Evolutionary conservation across 192 early-diverging fungal species (phyloP).

Genomic region (Coemansia sp.): DNA sequence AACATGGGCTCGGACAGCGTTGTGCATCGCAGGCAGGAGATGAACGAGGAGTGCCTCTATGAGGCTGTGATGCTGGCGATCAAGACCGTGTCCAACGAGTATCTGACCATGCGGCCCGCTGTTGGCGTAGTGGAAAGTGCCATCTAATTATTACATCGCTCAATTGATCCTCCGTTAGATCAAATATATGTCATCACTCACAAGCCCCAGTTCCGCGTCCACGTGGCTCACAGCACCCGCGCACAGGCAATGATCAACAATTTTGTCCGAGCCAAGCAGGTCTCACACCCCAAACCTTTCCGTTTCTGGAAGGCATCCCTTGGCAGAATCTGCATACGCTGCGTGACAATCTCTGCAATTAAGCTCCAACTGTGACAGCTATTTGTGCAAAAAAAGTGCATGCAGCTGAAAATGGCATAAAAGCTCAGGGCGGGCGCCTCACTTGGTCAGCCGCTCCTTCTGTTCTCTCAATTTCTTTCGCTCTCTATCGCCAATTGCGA

Average conservation of each 20-base stretch:
- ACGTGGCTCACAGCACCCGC: not conserved
- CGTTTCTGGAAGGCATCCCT: not conserved
- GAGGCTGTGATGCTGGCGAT: conserved; percentile 54
- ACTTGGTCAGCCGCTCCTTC: not conserved
- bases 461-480: not conserved
- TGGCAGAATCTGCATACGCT: not conserved
- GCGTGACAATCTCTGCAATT: not conserved
- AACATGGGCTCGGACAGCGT: conserved; percentile 40
- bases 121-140: not conserved
- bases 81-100: conserved; percentile 51
- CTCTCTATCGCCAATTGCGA: not conserved
- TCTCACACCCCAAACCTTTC: not conserved
- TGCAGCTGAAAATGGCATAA: not conserved
- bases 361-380: not conserved
- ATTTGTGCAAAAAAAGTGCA: not conserved
- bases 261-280: not conserved
- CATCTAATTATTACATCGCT: too few species aligned
- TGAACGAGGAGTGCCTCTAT: conserved; percentile 55
- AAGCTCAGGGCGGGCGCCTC: not conserved
- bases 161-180: not conserved
- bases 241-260: not conserved
- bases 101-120: conserved; percentile 38
- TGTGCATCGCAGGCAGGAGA: conserved; percentile 45
- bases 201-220: not conserved
- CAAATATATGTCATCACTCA: not conserved